Evolutionary conservation across 2,329 filamentous ascomycete species (phyloP).

Genomic region (Purpureocillium lavendulum): DNA sequence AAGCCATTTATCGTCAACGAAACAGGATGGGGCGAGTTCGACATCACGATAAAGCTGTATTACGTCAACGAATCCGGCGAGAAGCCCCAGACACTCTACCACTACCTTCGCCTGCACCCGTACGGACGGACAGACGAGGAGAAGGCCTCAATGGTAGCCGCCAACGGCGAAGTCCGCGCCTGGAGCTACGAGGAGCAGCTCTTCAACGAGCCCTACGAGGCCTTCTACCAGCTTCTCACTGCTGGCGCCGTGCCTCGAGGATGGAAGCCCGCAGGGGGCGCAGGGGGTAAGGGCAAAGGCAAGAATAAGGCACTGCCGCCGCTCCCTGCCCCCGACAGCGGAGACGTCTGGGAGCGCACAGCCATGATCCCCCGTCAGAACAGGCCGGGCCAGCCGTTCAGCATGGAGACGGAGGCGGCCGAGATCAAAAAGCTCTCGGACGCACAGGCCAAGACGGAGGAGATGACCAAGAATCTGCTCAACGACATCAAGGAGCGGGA

Average conservation of each 20-base stretch:
- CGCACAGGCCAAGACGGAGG: constrained; percentile 55
- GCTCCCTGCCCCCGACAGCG: constrained; percentile 27
- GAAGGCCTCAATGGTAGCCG: constrained; percentile 49
- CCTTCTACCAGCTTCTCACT: constrained; percentile 83
- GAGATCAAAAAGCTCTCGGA: constrained; percentile 54
- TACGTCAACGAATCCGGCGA: constrained; percentile 82
- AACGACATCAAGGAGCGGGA: constrained; percentile 58
- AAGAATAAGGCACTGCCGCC: constrained; percentile 32
- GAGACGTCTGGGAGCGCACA: constrained; percentile 55
- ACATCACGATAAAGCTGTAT: constrained; percentile 90
- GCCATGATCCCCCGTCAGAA: constrained; percentile 66
- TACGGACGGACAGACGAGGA: constrained; percentile 77
- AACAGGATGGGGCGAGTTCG: constrained; percentile 97
- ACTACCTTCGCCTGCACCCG: constrained; percentile 83
- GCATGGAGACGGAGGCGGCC: constrained; percentile 57
- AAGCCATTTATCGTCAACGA: constrained; percentile 76
- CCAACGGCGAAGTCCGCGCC: constrained; percentile 57
- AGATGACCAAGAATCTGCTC: constrained; percentile 50
- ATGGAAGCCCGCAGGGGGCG: constrained; percentile 32
- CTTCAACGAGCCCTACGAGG: constrained; percentile 94
- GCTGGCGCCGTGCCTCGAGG: constrained; percentile 52
- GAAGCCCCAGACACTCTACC: constrained; percentile 93
- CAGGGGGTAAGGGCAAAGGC: constrained; percentile 42
- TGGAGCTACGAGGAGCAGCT: constrained; percentile 91
- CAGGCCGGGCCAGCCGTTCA: constrained; percentile 63